Base-by-base conservation (phyloP, 805 yeast species). In the Middelhovenomyces tepae region DNA sequence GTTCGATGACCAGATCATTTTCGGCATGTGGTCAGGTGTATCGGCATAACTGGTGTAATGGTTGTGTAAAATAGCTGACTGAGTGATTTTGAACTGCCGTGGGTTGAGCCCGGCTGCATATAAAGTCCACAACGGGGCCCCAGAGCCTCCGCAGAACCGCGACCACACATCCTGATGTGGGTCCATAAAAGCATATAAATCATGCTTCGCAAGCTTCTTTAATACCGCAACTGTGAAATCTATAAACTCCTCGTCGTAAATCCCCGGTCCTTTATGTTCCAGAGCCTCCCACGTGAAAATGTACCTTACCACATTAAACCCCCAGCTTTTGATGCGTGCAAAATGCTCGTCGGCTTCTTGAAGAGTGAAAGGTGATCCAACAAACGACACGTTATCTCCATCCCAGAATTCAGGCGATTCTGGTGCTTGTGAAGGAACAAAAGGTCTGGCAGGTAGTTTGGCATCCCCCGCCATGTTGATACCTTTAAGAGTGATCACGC, bases 141-240 rank as follows among this genome's bases (percentile, higher is more conserved):
- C 96, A 36, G 84, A 75, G 2, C 96, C 96, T 4, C 96, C 95
- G n/a, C 75, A 62, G 51, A 66, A 80, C 36, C 95, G 68, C 2
- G 91, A 78, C 96, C 96, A 86, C 29, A 16, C 91, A 53, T 86
- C 96, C 54, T 86, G 96, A 56, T 86, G 96, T 1, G 93, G 83
- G 50, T 86, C 95, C 38, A 87, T 48, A 42, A 82, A 75, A 8
- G 86, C 84, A 47, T 82, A 84, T 15, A 86, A 54, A 1, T 89
- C 94, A 22, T 78, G 62, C 16, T 64, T 49, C 31, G 72, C 65
- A 9, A 83, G 68, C 6, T 73, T 66, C 37, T 69, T 62, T 33
- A 86, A 54, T 13, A 85, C 64, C 37, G 73, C 62, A 27, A 78
- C 64, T 1, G 89, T 72, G 53, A 78, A 85, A 27, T 77, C 75